Conservation (phyloP, 2,329 filamentous ascomycete genomes). For the Beauveria scarabaeidicola region DNA sequence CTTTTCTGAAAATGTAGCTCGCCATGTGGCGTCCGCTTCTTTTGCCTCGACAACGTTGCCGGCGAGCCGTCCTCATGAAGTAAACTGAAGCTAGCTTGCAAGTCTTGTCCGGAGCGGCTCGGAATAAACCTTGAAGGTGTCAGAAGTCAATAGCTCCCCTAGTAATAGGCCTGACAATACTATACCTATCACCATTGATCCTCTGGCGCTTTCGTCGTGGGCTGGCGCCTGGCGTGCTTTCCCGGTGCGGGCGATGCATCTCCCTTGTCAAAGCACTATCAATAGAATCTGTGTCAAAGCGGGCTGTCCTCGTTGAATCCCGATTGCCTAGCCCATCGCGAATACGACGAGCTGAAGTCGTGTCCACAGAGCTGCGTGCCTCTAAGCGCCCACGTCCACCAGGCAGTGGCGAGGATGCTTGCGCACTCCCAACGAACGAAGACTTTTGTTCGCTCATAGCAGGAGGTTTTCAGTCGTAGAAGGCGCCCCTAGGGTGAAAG, state of each 20-base stretch:
- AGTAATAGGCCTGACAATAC: neutral
- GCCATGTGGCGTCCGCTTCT: constrained; percentile 76
- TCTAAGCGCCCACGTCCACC: constrained; percentile 37
- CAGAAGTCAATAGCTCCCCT: constrained; percentile 13
- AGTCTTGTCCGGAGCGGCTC: constrained; percentile 83
- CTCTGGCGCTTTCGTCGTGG: constrained; percentile 52
- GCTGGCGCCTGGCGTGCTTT: constrained; percentile 44
- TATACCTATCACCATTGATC: constrained; percentile 53
- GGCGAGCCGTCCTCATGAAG: constrained; percentile 90
- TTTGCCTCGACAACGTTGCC: constrained; percentile 76
- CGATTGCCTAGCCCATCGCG: constrained; percentile 28
- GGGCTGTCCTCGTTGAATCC: constrained; percentile 27
- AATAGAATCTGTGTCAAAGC: constrained; percentile 41
- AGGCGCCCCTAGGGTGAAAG: neutral
- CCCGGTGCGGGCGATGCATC: constrained; percentile 40
- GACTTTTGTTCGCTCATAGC: constrained; percentile 23
- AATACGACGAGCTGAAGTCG: constrained; percentile 22
- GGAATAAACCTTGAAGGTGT: constrained; percentile 71
- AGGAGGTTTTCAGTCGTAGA: neutral
- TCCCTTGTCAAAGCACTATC: constrained; percentile 44
- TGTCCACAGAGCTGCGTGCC: constrained; percentile 31
- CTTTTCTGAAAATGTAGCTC: constrained; percentile 93
- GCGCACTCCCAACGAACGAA: constrained; percentile 21
- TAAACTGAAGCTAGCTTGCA: constrained; percentile 86
- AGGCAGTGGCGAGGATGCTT: constrained; percentile 36